A percentile compares a stretch with the other conserved stretches of the same genome.
These are phyloP conservation scores for Rhododendron henanense DNA, from an alignment of 148 eudicot species.

Conservation along the genomic window DNA sequence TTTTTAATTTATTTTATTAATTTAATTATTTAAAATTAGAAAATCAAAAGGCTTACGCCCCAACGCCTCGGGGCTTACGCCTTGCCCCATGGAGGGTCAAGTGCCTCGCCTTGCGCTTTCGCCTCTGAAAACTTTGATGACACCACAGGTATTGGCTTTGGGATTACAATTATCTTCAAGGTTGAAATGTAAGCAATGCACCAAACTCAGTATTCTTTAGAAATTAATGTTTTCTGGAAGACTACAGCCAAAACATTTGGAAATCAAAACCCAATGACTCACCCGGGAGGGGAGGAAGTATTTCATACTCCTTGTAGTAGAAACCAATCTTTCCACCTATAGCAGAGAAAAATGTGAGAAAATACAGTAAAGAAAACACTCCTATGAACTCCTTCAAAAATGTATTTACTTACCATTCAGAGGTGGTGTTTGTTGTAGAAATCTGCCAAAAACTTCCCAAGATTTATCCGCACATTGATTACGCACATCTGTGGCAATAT, in stretches of 20 bases:
- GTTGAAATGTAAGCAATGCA: neutral
- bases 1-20: too few relatives aligned
- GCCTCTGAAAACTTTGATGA: too few relatives aligned
- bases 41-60: too few relatives aligned
- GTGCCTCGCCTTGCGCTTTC: too few relatives aligned
- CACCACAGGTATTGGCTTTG: neutral
- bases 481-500: conserved; percentile 56
- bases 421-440: conserved; percentile 68
- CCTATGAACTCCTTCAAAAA: neutral
- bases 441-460: conserved; percentile 71
- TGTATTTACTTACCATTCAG: conserved; percentile 56
- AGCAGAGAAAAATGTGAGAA: conserved; percentile 8
- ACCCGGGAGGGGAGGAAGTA: conserved; percentile 92
- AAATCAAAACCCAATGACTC: conserved; percentile 5
- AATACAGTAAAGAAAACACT: neutral
- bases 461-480: conserved; percentile 65
- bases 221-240: neutral
- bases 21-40: too few relatives aligned
- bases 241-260: neutral
- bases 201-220: neutral
- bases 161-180: neutral
- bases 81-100: too few relatives aligned
- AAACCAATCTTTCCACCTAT: conserved; percentile 88
- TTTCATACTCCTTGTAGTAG: conserved; percentile 90
- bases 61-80: too few relatives aligned